Evolutionary conservation across 768 basidiomycete genomes (phyloP), one percentile per base, ranked within the genome.

Genomic region (Mycena capillaripes): DNA sequence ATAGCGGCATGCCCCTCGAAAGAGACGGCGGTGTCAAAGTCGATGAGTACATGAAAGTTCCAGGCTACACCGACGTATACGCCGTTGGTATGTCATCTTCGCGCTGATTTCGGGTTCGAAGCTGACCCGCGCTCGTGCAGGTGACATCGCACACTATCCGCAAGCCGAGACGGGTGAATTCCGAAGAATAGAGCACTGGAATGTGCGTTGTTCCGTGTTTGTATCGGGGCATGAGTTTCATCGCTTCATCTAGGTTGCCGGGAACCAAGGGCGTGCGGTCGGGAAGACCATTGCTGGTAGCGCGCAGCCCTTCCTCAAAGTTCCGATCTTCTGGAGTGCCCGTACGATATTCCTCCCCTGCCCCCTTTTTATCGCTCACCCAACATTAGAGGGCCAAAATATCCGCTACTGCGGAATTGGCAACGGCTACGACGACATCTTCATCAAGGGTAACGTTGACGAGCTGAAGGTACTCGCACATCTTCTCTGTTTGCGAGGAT

Each of bases 311-410:
- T 96, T 93, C 81, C 86, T 86, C 56, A 96, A 96, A 82, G 84
- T 94, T 14, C 95, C 95, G 0, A 83, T 96, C 42, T 97, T 97
- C 84, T 97, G 96, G 96, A 95, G 94, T 78, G 93, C 95, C 25
- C 93, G 93, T 94, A 78, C 66, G 93, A 21, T 88, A 11, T 4
- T 29, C 60, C 42, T 42, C 38, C 25, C 19, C 32, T 30, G 21
- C 34, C 61, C 25, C 40, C 34, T 46, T 9, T 50, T 65, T 32
- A n/a, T 30, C 60, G 23, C 34, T 75, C 29, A 63, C 55, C 44
- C 36, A 58, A 3, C 75, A 38, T 11, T 38, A 94, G 93, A 93
- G 89, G 95, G 96, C 40, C 92, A 93, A 78, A 94, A 96, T 77
- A 84, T 98, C 50, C 88, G 96, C 59, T 98, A 97, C 82, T 91